phyloP scores from a whole-genome alignment of 805 yeast genomes.

The Hanseniaspora clermontiae region DNA sequence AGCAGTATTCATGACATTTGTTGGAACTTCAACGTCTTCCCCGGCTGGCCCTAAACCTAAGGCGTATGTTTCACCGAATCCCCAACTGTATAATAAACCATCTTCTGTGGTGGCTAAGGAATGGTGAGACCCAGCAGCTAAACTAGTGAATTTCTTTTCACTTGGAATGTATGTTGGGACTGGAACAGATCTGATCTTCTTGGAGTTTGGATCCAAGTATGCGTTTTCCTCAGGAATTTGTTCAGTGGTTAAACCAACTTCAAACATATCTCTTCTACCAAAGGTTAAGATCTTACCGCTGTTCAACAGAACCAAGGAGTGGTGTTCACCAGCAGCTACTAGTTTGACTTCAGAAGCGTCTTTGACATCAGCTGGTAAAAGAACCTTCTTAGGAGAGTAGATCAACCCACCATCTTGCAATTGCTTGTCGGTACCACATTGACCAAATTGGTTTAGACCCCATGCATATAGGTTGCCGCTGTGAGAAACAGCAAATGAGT shows the following conservation, averaged over 20 bases:
- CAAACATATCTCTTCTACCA: slow-evolving; percentile 91
- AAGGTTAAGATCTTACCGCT: slow-evolving; percentile 68
- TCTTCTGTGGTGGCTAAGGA: slow-evolving; percentile 72
- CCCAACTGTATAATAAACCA: slow-evolving; percentile 91
- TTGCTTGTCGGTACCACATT: slow-evolving; percentile 71
- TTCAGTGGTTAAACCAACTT: slow-evolving; percentile 51
- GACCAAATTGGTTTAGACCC: slow-evolving; percentile 97
- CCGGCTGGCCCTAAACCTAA: slow-evolving; percentile 83
- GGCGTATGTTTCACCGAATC: slow-evolving; percentile 94
- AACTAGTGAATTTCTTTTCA: slow-evolving; percentile 43
- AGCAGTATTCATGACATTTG: slow-evolving; percentile 87
- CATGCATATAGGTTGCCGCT: slow-evolving; percentile 66
- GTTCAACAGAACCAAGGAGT: slow-evolving; percentile 60
- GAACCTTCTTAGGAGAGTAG: slow-evolving; percentile 60
- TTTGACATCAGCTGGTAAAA: slow-evolving; percentile 45
- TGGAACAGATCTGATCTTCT: slow-evolving; percentile 73
- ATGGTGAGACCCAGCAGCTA: slow-evolving; percentile 87
- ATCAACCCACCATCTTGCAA: slow-evolving; percentile 79
- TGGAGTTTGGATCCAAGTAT: slow-evolving; percentile 60
- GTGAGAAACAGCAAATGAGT: slow-evolving; percentile 78
- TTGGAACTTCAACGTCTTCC: slow-evolving; percentile 79
- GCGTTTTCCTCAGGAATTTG: slow-evolving; percentile 56
- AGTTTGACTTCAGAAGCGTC: slow-evolving; percentile 31
- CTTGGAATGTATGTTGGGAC: slow-evolving; percentile 57
- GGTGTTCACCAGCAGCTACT: slow-evolving; percentile 92